Conservation (phyloP, 2,329 filamentous ascomycete species). For the Aotearoamyces nothofagi region DNA sequence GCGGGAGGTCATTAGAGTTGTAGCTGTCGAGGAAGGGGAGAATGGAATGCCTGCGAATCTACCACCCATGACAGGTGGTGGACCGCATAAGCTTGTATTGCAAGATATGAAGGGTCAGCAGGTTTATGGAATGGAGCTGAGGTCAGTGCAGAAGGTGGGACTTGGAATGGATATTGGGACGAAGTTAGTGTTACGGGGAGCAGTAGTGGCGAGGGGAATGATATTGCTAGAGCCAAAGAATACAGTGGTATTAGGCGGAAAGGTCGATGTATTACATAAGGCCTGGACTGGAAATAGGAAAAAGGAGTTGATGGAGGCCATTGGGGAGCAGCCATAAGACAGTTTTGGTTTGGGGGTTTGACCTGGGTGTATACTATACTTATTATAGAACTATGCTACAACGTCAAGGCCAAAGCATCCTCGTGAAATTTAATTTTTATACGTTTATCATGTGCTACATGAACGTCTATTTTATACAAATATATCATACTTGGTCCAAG, state of each 20-base stretch:
- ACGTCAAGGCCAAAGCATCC: conserved; percentile 1
- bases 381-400: too few relatives aligned
- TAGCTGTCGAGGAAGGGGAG: conserved; percentile 29
- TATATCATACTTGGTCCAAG: too few relatives aligned
- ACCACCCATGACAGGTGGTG: conserved; percentile 2
- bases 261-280: conserved; percentile 67
- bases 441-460: background rate
- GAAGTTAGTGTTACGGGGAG: conserved; percentile 62
- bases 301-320: conserved; percentile 46
- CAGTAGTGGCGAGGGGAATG: conserved; percentile 57
- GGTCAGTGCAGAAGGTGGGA: conserved; percentile 46
- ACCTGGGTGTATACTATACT: too few relatives aligned
- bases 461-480: too few relatives aligned
- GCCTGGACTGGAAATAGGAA: conserved; percentile 63
- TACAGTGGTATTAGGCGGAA: conserved; percentile 70
- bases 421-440: conserved; percentile 1
- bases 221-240: conserved; percentile 59
- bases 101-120: conserved; percentile 63
- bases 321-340: too few relatives aligned
- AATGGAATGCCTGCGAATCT: conserved; percentile 5
- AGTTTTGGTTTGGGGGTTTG: too few relatives aligned
- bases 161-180: conserved; percentile 60
- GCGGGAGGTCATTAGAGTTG: conserved; percentile 65
- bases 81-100: conserved; percentile 66
- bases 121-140: conserved; percentile 59